Evolutionary conservation across 805 yeast genomes (phyloP).

Genomic region (Barnettozyma siamensis): DNA sequence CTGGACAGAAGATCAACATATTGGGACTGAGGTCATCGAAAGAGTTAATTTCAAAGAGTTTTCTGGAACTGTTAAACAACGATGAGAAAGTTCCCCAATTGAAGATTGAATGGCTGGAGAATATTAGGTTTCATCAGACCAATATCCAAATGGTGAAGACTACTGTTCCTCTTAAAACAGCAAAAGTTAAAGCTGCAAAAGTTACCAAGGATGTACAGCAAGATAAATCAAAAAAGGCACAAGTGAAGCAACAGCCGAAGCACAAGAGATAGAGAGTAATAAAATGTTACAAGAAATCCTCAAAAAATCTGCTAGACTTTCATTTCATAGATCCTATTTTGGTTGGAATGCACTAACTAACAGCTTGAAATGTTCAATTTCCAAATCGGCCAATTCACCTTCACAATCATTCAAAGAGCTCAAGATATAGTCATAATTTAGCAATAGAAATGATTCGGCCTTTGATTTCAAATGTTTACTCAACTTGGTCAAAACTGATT

Average conservation of each 20-base stretch:
- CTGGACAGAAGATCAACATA: constrained; percentile 32
- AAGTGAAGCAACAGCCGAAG: no score
- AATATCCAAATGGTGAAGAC: constrained; percentile 40
- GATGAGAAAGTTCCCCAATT: constrained; percentile 29
- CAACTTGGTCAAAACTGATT: constrained; percentile 66
- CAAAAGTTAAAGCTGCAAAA: constrained; percentile 14
- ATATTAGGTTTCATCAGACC: constrained; percentile 31
- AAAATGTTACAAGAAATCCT: no score
- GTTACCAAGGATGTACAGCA: neutral
- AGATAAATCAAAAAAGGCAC: no score
- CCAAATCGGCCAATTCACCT: constrained; percentile 37
- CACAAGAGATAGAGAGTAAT: no score
- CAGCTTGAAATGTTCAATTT: constrained; percentile 38
- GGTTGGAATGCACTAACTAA: constrained; percentile 36
- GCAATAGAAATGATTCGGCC: constrained; percentile 65
- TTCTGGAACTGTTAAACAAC: constrained; percentile 22
- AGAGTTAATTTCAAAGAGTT: constrained; percentile 14
- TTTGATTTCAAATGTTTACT: constrained; percentile 43
- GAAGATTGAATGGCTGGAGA: constrained; percentile 41
- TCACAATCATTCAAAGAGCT: constrained; percentile 30
- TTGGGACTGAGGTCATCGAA: constrained; percentile 21
- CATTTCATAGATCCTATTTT: no score
- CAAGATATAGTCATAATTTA: constrained; percentile 33
- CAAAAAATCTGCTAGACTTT: no score
- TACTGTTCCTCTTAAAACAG: constrained; percentile 37